Evolutionary conservation across 2,329 filamentous ascomycete species (phyloP).

Genomic region (Penicillium sclerotigenum): DNA sequence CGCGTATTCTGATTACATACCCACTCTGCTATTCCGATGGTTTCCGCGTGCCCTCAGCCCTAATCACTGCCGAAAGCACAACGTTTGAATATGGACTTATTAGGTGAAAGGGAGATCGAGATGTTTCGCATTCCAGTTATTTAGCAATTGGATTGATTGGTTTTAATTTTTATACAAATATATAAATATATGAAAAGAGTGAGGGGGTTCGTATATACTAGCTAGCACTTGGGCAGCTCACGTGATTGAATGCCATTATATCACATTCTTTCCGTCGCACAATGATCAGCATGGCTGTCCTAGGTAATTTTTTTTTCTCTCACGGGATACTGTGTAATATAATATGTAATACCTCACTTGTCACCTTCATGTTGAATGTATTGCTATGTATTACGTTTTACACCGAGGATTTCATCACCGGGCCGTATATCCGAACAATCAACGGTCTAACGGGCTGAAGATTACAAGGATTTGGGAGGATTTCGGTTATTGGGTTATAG

Average conservation of each 20-base stretch:
- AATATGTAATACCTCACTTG: not conserved
- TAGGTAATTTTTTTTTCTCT: not conserved
- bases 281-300: not conserved
- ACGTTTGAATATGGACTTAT: not conserved
- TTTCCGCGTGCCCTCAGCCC: constrained; percentile 28
- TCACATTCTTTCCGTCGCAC: constrained; percentile 23
- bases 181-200: not conserved
- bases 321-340: not conserved
- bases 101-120: not conserved
- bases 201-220: not conserved
- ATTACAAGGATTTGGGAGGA: not conserved
- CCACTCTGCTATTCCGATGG: constrained; percentile 21
- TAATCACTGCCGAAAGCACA: constrained; percentile 21
- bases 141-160: not conserved
- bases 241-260: constrained; percentile 1
- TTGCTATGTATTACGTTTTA: constrained; percentile 6
- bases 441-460: constrained; percentile 4
- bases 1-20: constrained; percentile 25
- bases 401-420: constrained; percentile 2
- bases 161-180: not conserved
- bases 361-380: not conserved
- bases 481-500: not conserved
- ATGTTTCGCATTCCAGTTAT: not conserved
- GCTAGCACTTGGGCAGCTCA: not conserved
- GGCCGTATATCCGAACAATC: constrained; percentile 6